A percentile compares a stretch with the other conserved stretches of the same genome.
phyloP scores from a whole-genome alignment of 2,329 filamentous ascomycete species.

The Penicillium sp. region DNA sequence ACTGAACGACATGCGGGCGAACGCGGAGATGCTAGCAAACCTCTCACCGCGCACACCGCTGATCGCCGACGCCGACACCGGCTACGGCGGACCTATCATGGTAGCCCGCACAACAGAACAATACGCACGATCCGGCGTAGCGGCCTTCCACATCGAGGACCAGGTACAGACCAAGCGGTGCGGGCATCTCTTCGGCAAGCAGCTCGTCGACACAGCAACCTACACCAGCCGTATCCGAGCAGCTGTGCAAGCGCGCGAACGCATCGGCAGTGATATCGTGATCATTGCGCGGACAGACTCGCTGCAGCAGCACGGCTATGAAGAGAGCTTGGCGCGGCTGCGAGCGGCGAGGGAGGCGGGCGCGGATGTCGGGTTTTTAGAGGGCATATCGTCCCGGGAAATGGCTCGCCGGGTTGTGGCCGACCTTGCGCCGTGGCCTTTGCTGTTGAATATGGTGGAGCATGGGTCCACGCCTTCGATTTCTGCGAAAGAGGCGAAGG shows the following conservation, averaged over 20 bases:
- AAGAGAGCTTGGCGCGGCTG: constrained; percentile 41
- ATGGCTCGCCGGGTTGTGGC: constrained; percentile 37
- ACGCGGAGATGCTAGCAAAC: constrained; percentile 56
- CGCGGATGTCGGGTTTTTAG: constrained; percentile 46
- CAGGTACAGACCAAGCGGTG: constrained; percentile 51
- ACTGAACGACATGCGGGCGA: constrained; percentile 54
- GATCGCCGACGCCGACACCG: constrained; percentile 57
- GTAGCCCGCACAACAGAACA: constrained; percentile 51
- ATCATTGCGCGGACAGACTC: constrained; percentile 48
- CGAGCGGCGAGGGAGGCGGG: constrained; percentile 43
- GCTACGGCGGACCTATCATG: constrained; percentile 54
- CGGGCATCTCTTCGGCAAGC: constrained; percentile 43
- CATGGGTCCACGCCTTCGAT: constrained; percentile 45
- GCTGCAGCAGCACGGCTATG: constrained; percentile 39
- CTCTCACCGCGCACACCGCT: constrained; percentile 51
- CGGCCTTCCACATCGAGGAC: constrained; percentile 59
- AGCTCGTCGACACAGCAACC: constrained; percentile 37
- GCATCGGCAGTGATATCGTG: constrained; percentile 43
- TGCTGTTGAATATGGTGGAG: constrained; percentile 49
- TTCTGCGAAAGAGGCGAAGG: constrained; percentile 38
- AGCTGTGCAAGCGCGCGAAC: constrained; percentile 36
- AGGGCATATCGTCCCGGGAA: constrained; percentile 42
- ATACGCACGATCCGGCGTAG: constrained; percentile 56
- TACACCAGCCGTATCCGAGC: constrained; percentile 42
- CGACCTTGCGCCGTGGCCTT: constrained; percentile 41